Evolutionary conservation across 73 alveolate species (phyloP), one percentile per base, ranked within the genome.

Genomic region (Paramecium sexaurelia): DNA sequence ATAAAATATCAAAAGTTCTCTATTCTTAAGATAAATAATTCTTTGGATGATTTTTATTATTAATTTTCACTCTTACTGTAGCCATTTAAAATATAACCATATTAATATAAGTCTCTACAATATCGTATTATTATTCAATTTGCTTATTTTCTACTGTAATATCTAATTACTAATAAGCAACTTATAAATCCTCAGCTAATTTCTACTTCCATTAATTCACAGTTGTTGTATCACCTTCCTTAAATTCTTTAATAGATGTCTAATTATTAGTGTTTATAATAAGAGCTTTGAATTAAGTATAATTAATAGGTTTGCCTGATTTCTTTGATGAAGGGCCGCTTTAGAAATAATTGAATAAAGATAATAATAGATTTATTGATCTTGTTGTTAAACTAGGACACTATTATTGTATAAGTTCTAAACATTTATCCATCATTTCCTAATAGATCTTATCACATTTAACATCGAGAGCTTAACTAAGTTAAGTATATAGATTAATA

Each of bases 401-500:
- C 20, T 39, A 17, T 78, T 78, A 22, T 17, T 19, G 7, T 7
- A 78, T 78, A 4, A 29, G 20, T 22, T 78, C 75, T 17, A 78
- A 78, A 78, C 90, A 78, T 24, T 78, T 78, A 40, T 78, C 90
- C 90, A 78, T 78, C 40, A 78, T 22, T 78, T 78, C 90, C 15
- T 78, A 40, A 24, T 78, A 45, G 5, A 78, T 43, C 10, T 78
- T 78, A 19, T 78, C 90, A 43, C 41, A 32, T 78, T 78, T 78
- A 40, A 2, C 7, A 19, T 22, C 73, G 0, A 78, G 24, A 9
- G 43, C 10, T 2, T 19, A 10, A 41, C 29, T 19, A 1, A 78
- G 73, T 20, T 13, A 8, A 10, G 90, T 78, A 40, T 78, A 33
- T 1, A 78, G 32, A 33, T 32, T 78, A 43, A 78, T 78, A 7